A percentile compares a stretch with the other conserved stretches of the same genome.
Conservation (phyloP, 495 filamentous ascomycete species). For the Penicilliopsis zonata region DNA sequence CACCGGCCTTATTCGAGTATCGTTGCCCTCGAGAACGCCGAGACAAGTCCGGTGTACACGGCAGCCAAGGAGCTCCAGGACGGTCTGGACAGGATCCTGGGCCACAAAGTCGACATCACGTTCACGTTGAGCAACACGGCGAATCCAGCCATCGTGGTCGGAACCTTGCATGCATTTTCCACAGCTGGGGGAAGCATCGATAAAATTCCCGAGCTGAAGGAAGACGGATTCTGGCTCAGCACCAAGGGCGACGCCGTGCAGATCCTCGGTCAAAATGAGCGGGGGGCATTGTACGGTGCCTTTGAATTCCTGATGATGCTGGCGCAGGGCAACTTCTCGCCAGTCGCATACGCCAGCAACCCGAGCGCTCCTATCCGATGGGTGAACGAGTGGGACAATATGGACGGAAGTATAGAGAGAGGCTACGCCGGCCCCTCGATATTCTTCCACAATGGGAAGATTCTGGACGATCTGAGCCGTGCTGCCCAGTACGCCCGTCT, state of each 20-base stretch:
- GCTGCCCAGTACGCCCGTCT: constrained; percentile 53
- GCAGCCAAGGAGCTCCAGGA: constrained; percentile 48
- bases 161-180: constrained; percentile 42
- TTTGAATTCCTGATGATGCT: constrained; percentile 57
- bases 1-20: constrained; percentile 22
- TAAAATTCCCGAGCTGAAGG: constrained; percentile 31
- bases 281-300: constrained; percentile 56
- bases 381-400: constrained; percentile 67
- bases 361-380: constrained; percentile 53
- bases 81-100: constrained; percentile 44
- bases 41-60: constrained; percentile 41
- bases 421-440: constrained; percentile 61
- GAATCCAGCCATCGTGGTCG: constrained; percentile 37
- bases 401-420: constrained; percentile 57
- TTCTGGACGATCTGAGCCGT: constrained; percentile 46
- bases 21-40: constrained; percentile 39
- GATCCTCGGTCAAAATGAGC: constrained; percentile 56
- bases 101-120: constrained; percentile 24
- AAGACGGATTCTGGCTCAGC: constrained; percentile 54
- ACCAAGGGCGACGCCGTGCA: constrained; percentile 30
- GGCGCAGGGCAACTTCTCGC: constrained; percentile 47
- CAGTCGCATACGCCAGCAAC: constrained; percentile 39
- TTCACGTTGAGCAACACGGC: constrained; percentile 7
- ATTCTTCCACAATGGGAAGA: constrained; percentile 46
- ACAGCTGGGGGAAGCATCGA: constrained; percentile 18